Conservation (phyloP, 164 flowering plant genomes). For the Magnolia officinalis region DNA sequence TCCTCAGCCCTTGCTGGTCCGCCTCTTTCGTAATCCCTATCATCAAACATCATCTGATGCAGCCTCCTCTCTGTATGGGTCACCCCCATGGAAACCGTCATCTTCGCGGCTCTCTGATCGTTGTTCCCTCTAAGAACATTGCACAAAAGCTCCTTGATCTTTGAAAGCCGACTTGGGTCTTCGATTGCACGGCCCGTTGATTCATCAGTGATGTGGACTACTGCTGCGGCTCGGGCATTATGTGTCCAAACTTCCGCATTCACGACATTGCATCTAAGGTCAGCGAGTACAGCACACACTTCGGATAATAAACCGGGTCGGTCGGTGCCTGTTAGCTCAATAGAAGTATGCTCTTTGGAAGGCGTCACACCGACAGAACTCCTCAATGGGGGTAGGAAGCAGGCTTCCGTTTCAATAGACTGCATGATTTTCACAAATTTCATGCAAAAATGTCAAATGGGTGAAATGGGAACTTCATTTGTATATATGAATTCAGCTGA, state of each 20-base stretch:
- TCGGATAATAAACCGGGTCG: conserved; percentile 59
- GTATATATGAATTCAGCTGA: too few species aligned
- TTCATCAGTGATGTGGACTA: conserved; percentile 40
- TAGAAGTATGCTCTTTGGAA: conserved; percentile 36
- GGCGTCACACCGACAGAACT: conserved; percentile 39
- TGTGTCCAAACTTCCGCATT: conserved; percentile 62
- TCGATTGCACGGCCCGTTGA: conserved; percentile 32
- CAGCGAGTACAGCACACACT: conserved; percentile 48
- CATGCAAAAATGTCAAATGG: neutral
- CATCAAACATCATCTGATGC: conserved; percentile 57
- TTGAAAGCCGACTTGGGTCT: conserved; percentile 32
- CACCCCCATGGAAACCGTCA: conserved; percentile 20
- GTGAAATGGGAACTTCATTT: too few species aligned
- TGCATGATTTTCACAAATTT: conserved; percentile 18
- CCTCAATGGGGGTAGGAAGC: conserved; percentile 21
- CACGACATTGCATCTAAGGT: conserved; percentile 46
- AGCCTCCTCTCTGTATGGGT: conserved; percentile 38
- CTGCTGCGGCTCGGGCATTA: conserved; percentile 49
- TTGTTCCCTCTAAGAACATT: conserved; percentile 32
- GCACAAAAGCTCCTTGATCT: conserved; percentile 33
- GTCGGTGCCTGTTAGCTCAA: conserved; percentile 51
- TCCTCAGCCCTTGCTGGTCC: conserved; percentile 1
- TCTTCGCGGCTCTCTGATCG: conserved; percentile 21
- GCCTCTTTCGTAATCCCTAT: conserved; percentile 36
- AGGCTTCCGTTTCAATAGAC: conserved; percentile 33